Evolutionary conservation across 2,329 filamentous ascomycete species (phyloP), one percentile per base, ranked within the genome.

Genomic region (Phialophora macrospora): DNA sequence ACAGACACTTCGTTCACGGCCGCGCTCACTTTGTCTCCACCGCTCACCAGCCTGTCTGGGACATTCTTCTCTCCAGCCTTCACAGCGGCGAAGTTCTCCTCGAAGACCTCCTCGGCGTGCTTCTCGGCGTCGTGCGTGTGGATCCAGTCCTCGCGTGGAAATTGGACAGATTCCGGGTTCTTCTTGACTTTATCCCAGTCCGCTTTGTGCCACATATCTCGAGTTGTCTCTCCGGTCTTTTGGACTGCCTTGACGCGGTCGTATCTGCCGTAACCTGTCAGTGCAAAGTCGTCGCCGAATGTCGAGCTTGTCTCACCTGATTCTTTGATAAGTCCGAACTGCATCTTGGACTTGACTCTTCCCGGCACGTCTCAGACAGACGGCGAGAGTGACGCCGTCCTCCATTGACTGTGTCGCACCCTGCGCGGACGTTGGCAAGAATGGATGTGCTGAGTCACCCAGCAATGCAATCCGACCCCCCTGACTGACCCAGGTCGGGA

Each of bases 381-480:
- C 76, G 4, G 80, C 82, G 4, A 84, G 69, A 2, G 80, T 80
- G 1, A 81, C 79, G 3, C 80, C 82, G 71, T 84, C 82, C 72
- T 84, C 82, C 72, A 84, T 80, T 0, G 80, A 80, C 71, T 82
- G 80, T 17, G 79, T 80, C 0, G 80, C 82, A 8, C 82, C 82
- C 68, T 82, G 80, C 17, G 81, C 79, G 6, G 78, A 79, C 1
- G 80, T 81, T 0, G 82, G 82, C 5, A 84, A 75, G 71, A 83
- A 82, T 1, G 81, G 79, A 69, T 85, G 83, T 9, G 83, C 82
- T 1, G 82, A 77, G 69, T 84, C 82, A 7, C 83, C 83, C 30
- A 85, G 78, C 3, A 83, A 73, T 22, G 81, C 76, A 55, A 82
- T 80, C 9, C 80, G 75, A 17, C 76, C 75, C 3, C 73, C 71